A percentile compares a stretch with the other conserved stretches of the same genome.
Evolutionary conservation across 495 filamentous ascomycete species (phyloP).

Genomic region (Annulohypoxylon bovei): DNA sequence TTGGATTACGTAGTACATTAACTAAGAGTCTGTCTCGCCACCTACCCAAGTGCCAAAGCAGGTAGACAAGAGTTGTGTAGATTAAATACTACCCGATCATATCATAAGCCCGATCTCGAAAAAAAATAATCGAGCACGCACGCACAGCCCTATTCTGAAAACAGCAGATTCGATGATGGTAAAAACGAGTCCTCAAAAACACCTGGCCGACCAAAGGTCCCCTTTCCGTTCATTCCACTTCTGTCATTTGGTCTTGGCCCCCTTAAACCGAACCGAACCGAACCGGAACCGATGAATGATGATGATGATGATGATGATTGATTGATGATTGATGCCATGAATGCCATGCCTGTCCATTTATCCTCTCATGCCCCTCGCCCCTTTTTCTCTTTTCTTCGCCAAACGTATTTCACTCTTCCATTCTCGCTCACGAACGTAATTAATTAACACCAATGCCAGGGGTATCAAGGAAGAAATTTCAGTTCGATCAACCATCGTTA

Average conservation of each 20-base stretch:
- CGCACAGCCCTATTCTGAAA: neutral
- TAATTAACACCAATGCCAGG: conserved; percentile 31
- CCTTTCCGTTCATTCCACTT: neutral
- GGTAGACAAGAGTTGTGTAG: neutral
- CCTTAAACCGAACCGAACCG: conserved; percentile 4
- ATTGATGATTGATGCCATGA: conserved; percentile 30
- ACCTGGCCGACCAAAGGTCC: neutral
- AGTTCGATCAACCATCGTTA: conserved; percentile 36
- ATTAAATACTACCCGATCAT: conserved; percentile 3
- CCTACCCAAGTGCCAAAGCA: too few relatives aligned
- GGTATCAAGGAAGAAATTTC: conserved; percentile 41
- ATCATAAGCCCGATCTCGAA: neutral
- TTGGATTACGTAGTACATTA: neutral
- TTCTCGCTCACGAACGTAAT: conserved; percentile 16
- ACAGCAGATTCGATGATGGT: neutral
- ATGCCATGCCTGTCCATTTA: conserved; percentile 28
- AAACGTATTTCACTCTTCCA: conserved; percentile 2
- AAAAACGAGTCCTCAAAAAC: neutral
- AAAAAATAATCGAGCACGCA: neutral
- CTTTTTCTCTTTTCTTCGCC: conserved; percentile 2
- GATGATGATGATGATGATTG: conserved; percentile 4
- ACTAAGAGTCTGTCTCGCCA: neutral
- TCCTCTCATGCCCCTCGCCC: conserved; percentile 15
- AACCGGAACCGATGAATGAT: conserved; percentile 14
- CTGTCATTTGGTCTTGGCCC: neutral